phyloP scores from a whole-genome alignment of 2,329 filamentous ascomycete species.

The Hypoxylon sp. region DNA sequence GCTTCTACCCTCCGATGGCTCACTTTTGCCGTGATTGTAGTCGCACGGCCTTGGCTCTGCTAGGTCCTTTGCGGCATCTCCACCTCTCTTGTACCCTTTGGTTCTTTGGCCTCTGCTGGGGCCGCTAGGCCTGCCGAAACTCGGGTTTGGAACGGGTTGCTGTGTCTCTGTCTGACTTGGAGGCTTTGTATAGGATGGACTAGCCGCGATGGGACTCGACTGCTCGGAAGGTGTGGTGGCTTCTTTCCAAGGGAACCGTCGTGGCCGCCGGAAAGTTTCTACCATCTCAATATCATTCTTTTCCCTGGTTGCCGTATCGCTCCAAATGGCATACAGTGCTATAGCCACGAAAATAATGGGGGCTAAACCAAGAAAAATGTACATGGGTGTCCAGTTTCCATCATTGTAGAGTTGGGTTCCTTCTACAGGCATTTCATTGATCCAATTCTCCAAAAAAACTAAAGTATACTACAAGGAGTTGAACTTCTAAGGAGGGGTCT shows the following conservation, averaged over 20 bases:
- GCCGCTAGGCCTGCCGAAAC: background rate
- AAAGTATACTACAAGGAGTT: background rate
- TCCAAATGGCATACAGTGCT: constrained; percentile 41
- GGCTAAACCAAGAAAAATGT: constrained; percentile 47
- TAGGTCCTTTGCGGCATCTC: background rate
- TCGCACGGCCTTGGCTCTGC: background rate
- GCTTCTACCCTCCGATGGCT: background rate
- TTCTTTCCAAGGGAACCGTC: constrained; percentile 33
- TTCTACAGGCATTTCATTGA: constrained; percentile 7
- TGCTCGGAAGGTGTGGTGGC: constrained; percentile 56
- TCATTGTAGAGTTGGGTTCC: constrained; percentile 31
- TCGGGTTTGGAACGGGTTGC: background rate
- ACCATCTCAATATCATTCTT: constrained; percentile 44
- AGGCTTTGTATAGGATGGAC: background rate
- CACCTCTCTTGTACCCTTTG: background rate
- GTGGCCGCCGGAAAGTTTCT: constrained; percentile 49
- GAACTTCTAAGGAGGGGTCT: background rate
- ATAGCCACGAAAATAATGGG: constrained; percentile 45
- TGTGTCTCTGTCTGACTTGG: background rate
- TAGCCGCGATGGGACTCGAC: background rate
- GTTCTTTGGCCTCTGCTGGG: background rate
- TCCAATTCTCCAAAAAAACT: background rate
- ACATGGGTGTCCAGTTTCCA: constrained; percentile 50
- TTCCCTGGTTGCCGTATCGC: constrained; percentile 25
- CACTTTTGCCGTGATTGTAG: background rate